Percentiles rank a stretch among this genome's conserved stretches.
Evolutionary conservation across 805 yeast genomes (phyloP).

Genomic region (Ogataea ganodermae): DNA sequence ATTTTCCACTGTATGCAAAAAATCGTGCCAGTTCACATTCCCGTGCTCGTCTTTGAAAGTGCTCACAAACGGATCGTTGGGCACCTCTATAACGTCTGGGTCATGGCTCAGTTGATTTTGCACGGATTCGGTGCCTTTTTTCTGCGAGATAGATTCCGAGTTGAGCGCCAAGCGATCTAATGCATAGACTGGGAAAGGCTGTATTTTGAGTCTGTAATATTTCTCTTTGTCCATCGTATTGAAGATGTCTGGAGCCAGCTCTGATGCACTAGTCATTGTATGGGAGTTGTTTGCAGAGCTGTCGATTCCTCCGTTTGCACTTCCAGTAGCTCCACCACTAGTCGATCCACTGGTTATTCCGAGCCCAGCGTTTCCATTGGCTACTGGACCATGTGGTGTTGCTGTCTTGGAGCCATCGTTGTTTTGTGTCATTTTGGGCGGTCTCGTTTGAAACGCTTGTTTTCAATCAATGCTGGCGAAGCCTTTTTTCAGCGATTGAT

Average conservation of each 20-base stretch:
- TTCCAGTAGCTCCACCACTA: not conserved
- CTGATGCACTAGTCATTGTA: slow-evolving; percentile 15
- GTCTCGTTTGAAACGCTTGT: not conserved
- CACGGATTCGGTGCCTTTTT: not conserved
- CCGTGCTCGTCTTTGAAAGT: slow-evolving; percentile 19
- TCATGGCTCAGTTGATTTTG: not conserved
- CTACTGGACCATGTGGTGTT: not conserved
- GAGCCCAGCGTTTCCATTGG: not conserved
- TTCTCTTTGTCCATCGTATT: slow-evolving; percentile 14
- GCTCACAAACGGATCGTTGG: slow-evolving; percentile 26
- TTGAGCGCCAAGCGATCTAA: slow-evolving; percentile 52
- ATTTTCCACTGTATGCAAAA: slow-evolving; percentile 28
- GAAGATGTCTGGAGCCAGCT: slow-evolving; percentile 17
- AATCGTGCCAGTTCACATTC: slow-evolving; percentile 24
- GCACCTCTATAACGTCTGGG: slow-evolving; percentile 2
- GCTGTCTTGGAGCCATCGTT: not conserved
- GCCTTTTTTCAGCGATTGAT: not conserved
- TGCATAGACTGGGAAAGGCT: slow-evolving; percentile 64
- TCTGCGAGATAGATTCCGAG: not conserved
- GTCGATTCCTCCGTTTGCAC: slow-evolving; percentile 4
- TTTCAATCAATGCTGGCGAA: not conserved
- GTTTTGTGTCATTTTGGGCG: not conserved
- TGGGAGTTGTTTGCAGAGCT: slow-evolving; percentile 12
- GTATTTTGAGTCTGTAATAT: slow-evolving; percentile 26
- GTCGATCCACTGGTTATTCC: slow-evolving; percentile 1